phyloP scores from a whole-genome alignment of 2,329 filamentous ascomycete species.

The Arthrinium phaeospermum region DNA sequence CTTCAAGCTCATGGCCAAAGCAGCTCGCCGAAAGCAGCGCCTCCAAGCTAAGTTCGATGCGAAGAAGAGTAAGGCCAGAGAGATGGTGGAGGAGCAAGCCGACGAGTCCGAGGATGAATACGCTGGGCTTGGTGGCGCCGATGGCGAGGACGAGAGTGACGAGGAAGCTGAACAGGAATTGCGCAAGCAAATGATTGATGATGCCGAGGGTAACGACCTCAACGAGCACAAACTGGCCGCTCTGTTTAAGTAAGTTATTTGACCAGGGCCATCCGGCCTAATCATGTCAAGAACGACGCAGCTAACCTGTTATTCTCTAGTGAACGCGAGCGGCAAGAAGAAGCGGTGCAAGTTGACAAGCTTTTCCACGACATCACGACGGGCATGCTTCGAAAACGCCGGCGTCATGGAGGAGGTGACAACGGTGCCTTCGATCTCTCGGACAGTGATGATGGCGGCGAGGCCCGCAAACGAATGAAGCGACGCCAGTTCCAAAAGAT shows the following conservation, averaged over 20 bases:
- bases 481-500: conserved; percentile 88
- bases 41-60: conserved; percentile 71
- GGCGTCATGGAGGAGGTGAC: conserved; percentile 55
- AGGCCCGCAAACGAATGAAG: conserved; percentile 79
- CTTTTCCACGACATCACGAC: conserved; percentile 92
- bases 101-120: conserved; percentile 99
- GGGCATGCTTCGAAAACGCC: conserved; percentile 82
- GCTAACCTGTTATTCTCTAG: conserved; percentile 48
- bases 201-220: conserved; percentile 75
- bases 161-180: conserved; percentile 74
- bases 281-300: background rate
- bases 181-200: conserved; percentile 88
- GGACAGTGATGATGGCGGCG: conserved; percentile 87
- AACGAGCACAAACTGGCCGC: conserved; percentile 85
- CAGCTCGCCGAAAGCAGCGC: conserved; percentile 60
- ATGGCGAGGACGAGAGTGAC: conserved; percentile 82
- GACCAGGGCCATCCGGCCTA: background rate
- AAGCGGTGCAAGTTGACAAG: conserved; percentile 89
- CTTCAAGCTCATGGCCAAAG: conserved; percentile 75
- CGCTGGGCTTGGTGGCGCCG: conserved; percentile 86
- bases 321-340: conserved; percentile 77
- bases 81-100: conserved; percentile 90
- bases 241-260: conserved; percentile 78
- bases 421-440: conserved; percentile 83
- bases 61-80: conserved; percentile 85